Evolutionary conservation across 495 filamentous ascomycete genomes (phyloP), one percentile per base, ranked within the genome.

Genomic region (Hypoxylon lienhwacheense): DNA sequence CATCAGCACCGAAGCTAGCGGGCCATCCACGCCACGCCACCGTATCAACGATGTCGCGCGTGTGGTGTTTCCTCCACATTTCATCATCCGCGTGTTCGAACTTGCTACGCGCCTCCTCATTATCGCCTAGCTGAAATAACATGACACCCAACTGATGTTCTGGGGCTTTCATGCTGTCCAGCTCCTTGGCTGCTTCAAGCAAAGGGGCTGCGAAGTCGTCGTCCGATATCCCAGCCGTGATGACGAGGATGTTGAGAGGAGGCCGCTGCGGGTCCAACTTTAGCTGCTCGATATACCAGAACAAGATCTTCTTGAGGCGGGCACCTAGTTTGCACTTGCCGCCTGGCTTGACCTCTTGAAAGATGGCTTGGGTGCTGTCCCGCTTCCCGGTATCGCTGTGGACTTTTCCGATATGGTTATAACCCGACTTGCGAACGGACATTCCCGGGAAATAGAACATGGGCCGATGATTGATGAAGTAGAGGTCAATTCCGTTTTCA

Each of bases 401-500:
- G 35, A 60, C 56, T 17, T 60, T 33, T 14, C 50, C 50, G 34
- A 60, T 60, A 29, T 60, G 56, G 50, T 60, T 60, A 21, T 60
- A 60, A 10, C 56, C 56, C 7, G 56, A 60, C 32, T 60, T 60
- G 36, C 56, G 56, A 5, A 60, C 50, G 20, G 45, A 49, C 50
- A 60, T 60, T 4, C 56, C 56, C 1, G 56, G 56, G 49, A 60
- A 60, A 33, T 60, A 60, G 11, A 60, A 34, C n/a, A n/a, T 49
- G 25, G 56, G 56, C 7, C 56, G 46, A 34, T 60, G 56, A 40
- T 60, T 60, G 39, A 60, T 36, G 43, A 60, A 60, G 45, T 60
- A 60, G 39, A 60, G 26, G 40, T 60, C 56, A 45, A 60, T 53
- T n/a, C 56, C 56, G 39, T 60, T 60, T 33, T 60, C 56, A 20